Conservation (phyloP, 768 basidiomycete genomes). For the Termitomyces titanicus region DNA sequence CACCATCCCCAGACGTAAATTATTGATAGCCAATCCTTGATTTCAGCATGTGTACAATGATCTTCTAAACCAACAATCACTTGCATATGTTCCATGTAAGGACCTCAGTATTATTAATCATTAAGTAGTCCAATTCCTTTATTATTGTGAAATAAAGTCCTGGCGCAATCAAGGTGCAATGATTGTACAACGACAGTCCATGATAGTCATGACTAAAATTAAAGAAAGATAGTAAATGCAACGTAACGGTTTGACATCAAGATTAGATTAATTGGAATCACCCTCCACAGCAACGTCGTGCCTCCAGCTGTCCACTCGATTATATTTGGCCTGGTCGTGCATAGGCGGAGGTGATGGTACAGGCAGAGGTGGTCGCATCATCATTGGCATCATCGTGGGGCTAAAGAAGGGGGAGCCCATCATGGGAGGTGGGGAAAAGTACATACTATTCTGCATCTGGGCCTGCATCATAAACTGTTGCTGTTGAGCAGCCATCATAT, state of each 20-base stretch:
- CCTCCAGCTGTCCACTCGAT: constrained; percentile 78
- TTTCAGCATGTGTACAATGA: constrained; percentile 1
- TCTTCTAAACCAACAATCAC: background rate
- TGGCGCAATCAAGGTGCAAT: background rate
- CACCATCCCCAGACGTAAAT: constrained; percentile 67
- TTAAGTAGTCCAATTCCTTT: constrained; percentile 7
- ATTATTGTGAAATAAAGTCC: constrained; percentile 9
- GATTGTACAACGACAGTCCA: background rate
- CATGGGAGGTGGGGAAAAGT: constrained; percentile 64
- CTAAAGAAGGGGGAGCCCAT: constrained; percentile 68
- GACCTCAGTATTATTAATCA: constrained; percentile 12
- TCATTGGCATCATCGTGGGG: constrained; percentile 50
- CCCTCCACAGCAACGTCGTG: constrained; percentile 74
- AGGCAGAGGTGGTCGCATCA: constrained; percentile 39
- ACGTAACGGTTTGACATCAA: background rate
- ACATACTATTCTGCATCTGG: constrained; percentile 73
- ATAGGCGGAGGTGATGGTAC: constrained; percentile 61
- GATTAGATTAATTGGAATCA: constrained; percentile 20
- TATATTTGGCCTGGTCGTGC: constrained; percentile 64
- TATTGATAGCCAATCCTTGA: constrained; percentile 69
- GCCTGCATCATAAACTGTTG: constrained; percentile 73
- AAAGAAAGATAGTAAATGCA: background rate
- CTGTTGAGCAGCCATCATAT: constrained; percentile 48
- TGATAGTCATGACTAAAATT: background rate
- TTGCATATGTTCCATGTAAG: background rate